Evolutionary conservation across 2,329 filamentous ascomycete species (phyloP).

Genomic region (Ascochyta rabiei): DNA sequence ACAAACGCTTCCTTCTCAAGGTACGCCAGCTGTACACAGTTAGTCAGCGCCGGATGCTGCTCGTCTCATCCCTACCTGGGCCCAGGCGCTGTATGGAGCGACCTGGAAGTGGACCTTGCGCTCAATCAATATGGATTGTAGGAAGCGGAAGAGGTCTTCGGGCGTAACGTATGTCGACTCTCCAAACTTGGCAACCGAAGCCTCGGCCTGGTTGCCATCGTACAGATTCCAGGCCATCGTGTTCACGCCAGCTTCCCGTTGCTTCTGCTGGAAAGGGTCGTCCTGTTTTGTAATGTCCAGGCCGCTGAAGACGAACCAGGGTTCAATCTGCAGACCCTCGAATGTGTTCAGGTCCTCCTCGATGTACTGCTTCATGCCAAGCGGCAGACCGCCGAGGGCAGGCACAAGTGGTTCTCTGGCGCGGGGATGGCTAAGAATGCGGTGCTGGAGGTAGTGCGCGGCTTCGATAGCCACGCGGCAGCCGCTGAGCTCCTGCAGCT

Average conservation of each 20-base stretch:
- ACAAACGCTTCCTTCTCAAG: conserved; percentile 68
- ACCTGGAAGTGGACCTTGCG: conserved; percentile 77
- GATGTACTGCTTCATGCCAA: conserved; percentile 76
- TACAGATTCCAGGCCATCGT: conserved; percentile 87
- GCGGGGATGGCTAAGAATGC: conserved; percentile 62
- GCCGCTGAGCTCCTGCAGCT: conserved; percentile 74
- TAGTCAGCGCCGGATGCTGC: conserved; percentile 22
- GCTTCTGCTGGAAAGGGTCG: conserved; percentile 63
- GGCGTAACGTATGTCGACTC: conserved; percentile 69
- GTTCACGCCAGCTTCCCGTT: conserved; percentile 70
- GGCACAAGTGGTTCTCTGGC: conserved; percentile 86
- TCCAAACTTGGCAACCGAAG: conserved; percentile 86
- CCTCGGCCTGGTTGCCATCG: conserved; percentile 76
- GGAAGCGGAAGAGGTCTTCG: conserved; percentile 74
- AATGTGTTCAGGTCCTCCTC: conserved; percentile 77
- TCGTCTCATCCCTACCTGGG: conserved; percentile 65
- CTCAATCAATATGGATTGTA: conserved; percentile 75
- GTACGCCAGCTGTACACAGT: conserved; percentile 70
- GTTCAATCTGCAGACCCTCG: conserved; percentile 71
- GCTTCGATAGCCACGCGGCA: conserved; percentile 85
- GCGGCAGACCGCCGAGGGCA: conserved; percentile 86
- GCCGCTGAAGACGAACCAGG: conserved; percentile 91
- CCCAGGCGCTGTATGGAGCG: conserved; percentile 85
- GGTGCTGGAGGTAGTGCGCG: conserved; percentile 78
- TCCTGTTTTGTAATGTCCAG: conserved; percentile 76